Percentiles rank a stretch among this genome's conserved stretches.
These are phyloP conservation scores for Dactylellina parvicollis DNA, from an alignment of 2,329 filamentous ascomycete genomes.

Conservation along the genomic window DNA sequence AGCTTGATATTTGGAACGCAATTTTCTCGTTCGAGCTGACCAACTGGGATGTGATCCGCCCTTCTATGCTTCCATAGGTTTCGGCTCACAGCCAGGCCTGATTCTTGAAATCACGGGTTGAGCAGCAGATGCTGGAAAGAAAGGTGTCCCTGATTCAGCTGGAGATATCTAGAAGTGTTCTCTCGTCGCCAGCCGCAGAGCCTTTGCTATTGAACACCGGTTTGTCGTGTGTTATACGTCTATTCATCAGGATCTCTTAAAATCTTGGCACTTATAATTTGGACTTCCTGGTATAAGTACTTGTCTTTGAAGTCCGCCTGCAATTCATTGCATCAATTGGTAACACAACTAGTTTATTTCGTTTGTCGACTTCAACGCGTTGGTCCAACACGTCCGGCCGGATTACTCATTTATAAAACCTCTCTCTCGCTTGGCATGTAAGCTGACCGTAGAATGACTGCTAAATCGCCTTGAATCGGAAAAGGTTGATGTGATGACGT, in stretches of 20 bases:
- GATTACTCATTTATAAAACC: not conserved
- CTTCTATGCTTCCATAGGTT: not conserved
- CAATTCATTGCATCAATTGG: too few species aligned
- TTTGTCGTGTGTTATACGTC: too few species aligned
- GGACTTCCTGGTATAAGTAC: too few species aligned
- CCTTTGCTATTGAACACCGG: too few species aligned
- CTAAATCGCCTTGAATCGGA: not conserved
- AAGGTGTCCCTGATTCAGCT: constrained; percentile 23
- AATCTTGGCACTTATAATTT: too few species aligned
- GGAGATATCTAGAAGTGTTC: not conserved
- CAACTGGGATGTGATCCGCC: constrained; percentile 9
- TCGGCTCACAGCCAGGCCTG: constrained; percentile 10
- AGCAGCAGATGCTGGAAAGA: too few species aligned
- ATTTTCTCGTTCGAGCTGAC: constrained; percentile 39
- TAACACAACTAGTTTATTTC: too few species aligned
- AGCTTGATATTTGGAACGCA: not conserved
- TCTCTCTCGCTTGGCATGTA: not conserved
- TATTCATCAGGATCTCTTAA: too few species aligned
- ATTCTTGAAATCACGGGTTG: not conserved
- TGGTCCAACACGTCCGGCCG: not conserved
- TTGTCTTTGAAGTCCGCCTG: too few species aligned
- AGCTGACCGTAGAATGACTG: not conserved
- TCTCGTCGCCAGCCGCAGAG: too few species aligned
- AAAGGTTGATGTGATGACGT: not conserved
- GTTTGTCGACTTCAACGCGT: too few species aligned